Evolutionary conservation across 164 flowering plant genomes (phyloP), one percentile per base, ranked within the genome.

Genomic region (Santalum album): DNA sequence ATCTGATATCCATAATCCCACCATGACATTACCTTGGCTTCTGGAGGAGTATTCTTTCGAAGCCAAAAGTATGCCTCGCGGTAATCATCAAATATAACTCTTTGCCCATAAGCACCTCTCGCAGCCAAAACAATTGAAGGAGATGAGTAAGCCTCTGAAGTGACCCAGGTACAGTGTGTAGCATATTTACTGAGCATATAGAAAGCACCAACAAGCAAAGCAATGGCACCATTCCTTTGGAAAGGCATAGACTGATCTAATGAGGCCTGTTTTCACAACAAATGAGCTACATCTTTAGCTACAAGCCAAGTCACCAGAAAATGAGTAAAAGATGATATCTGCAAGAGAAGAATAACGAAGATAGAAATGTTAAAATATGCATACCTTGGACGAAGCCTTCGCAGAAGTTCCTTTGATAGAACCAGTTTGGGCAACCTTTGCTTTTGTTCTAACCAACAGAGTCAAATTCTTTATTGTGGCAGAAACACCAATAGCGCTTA

Each of bases 1-100:
- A 94, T 94, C 66, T 94, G 99, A 69, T 90, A 94, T 32, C 99
- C 99, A 65, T 94, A 94, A 67, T 94, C 99, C 99, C 96, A 94
- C 99, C 97, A 94, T 29, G 97, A 90, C 97, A 94, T 90, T 64
- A 94, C 80, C 76, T 90, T 90, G 47, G 99, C 97, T 81, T 94
- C 97, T 52, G 65, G 75, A 68, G 97, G 97, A 19, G 99, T 94
- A 73, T 94, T 94, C 69, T 94, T 95, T 12, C 89, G 81, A 47
- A 94, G 88, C 99, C 99, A 94, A 69, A 75, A 94, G 73, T 94
- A 94, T 17, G 97, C 97, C 76, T 94, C 99, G 48, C 99, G 91
- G 49, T 94, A 90, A 64, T 94, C 99, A 69, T 94, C 95, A 75
- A 94, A 94, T 39, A 94, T 87, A 53, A 94, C 86, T 67, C 96